Percentiles rank a stretch among this genome's conserved stretches.
phyloP scores from a whole-genome alignment of 768 basidiomycete species.

The Tremella fuciformis region DNA sequence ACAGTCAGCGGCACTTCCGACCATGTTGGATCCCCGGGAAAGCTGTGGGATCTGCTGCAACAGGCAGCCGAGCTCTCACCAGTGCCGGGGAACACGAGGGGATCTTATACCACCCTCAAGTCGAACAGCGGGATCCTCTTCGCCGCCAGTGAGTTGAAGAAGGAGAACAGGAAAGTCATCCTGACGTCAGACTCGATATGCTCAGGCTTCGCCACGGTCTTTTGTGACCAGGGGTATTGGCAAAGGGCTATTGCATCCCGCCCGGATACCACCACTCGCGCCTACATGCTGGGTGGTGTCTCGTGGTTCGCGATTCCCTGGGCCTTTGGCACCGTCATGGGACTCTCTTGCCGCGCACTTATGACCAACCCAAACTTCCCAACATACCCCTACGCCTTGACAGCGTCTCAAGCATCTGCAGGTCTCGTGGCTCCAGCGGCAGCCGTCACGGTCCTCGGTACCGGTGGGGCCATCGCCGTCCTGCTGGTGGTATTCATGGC shows the following conservation, averaged over 20 bases:
- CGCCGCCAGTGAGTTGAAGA: constrained; percentile 50
- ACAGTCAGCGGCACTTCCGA: constrained; percentile 47
- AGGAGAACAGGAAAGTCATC: too few relatives aligned
- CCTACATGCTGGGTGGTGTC: constrained; percentile 61
- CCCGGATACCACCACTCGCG: constrained; percentile 50
- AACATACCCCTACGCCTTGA: constrained; percentile 57
- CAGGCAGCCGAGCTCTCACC: constrained; percentile 56
- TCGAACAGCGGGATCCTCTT: constrained; percentile 69
- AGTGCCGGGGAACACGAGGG: constrained; percentile 57
- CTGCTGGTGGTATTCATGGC: constrained; percentile 56
- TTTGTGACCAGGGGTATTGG: constrained; percentile 55
- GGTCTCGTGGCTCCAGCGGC: constrained; percentile 59
- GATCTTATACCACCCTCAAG: constrained; percentile 62
- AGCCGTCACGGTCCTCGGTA: constrained; percentile 57
- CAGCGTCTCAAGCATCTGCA: constrained; percentile 50
- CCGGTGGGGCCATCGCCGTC: constrained; percentile 56
- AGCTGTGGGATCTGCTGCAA: constrained; percentile 57
- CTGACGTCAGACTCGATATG: constrained; percentile 51
- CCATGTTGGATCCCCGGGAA: constrained; percentile 54
- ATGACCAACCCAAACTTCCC: constrained; percentile 57
- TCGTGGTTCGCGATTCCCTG: constrained; percentile 63
- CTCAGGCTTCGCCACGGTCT: constrained; percentile 23
- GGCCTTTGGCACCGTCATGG: constrained; percentile 56
- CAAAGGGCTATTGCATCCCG: constrained; percentile 56
- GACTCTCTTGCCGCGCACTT: constrained; percentile 54